Base-by-base conservation (phyloP, 2,329 filamentous ascomycete genomes). In the Aureobasidium sp. region DNA sequence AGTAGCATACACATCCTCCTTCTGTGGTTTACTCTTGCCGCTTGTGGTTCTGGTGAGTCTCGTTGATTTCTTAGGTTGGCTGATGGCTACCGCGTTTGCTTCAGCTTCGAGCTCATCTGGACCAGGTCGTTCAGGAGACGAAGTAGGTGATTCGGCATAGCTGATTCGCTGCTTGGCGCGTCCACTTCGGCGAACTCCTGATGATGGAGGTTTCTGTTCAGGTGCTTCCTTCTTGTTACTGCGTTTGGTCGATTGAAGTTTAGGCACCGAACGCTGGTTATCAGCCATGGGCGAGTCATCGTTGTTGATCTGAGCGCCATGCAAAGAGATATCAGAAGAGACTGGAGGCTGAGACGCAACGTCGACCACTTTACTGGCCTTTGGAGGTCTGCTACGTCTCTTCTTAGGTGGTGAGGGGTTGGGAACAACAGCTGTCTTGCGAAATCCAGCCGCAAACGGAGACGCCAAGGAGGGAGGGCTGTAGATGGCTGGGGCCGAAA, bases 1-100 rank as follows among this genome's bases (percentile, higher is more conserved):
- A 57, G 61, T 27, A 67, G 65, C 35, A 67, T 66, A 31, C 54
- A 49, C 24, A 45, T 62, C 42, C 37, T 45, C 31, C 63, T 56
- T 37, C 64, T 64, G 31, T 19, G 15, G 47, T 60, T 15, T 44
- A 44, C 42, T 64, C 31, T 40, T 62, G 60, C 37, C 48, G 3
- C 39, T 62, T 44, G 35, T 44, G 29, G 22, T 44, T 48, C 37
- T 49, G 31, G 35, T 15, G 5, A 19, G 14, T 42, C 44, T 37
- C 3, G 19, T 48, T 35, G 53, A 33, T 31, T 29, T 17, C 29
- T 6, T 17, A 7, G 53, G n/a, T 15, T 17, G 17, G 3, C 5
- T 22, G 24, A 11, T 17, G 12, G 0, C 9, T 37, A 12, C 19
- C 1, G 11, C 1, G n/a, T 24, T 17, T 12, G 31, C 14, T 1